Evolutionary conservation across 257 asterid species (phyloP), one percentile per base, ranked within the genome.

Genomic region (Forsythia viridissima): DNA sequence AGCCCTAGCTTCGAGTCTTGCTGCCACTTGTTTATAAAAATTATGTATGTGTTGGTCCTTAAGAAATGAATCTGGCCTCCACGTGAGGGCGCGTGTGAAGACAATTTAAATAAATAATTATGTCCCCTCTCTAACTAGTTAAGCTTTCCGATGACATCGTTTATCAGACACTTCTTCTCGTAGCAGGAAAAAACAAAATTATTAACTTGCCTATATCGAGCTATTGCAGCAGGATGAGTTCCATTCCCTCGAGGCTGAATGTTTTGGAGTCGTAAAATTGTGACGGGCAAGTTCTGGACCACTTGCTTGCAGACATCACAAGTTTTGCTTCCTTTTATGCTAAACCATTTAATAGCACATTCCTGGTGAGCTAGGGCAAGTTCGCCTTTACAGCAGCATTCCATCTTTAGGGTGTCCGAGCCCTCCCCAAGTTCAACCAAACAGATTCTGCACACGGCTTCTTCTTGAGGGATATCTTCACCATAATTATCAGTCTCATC

Each of bases 311-410:
- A 94, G 76, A 94, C 89, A 79, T 94, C 99, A 82, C 99, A 94
- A 77, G 89, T 93, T 82, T 88, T 94, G 89, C 93, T 93, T 46
- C 99, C 99, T 83, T 93, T 94, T 82, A 94, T 91, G 87, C 94
- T 95, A 81, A 95, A 95, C 99, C 99, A 94, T 82, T 93, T 94
- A 37, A 94, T 81, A 18, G 97, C 99, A 80, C 99, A 94, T 80
- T 90, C 97, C 68, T 90, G 90, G 88, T 95, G 99, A 72, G 98
- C 98, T 73, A 95, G 86, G 72, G 97, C 99, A 73, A 94, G 98
- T 81, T 94, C 99, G 12, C 99, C 99, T 87, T 90, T 94, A 78
- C 99, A 94, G 84, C 91, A 82, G 65, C 99, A 94, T 83, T 94
- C 99, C 97, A 92, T 90, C 87, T 94, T 94, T 59, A 94, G 88